Base-by-base conservation (phyloP, 1,139 yeast genomes). In the Candida sp. region DNA sequence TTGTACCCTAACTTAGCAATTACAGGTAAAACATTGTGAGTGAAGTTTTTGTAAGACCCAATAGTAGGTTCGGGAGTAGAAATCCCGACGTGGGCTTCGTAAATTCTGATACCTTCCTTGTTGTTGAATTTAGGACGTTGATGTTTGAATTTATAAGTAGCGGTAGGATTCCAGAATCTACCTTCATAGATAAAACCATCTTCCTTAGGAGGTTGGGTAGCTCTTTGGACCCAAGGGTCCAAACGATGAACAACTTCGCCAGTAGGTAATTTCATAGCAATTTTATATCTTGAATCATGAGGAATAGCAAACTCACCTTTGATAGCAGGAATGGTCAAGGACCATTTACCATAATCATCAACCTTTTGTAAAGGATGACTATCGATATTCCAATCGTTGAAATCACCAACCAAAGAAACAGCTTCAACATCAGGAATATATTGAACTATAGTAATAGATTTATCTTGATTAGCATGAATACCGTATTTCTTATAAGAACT, bases 71-170 rank as follows among this genome's bases (percentile, higher is more conserved):
- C 95, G 2, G 96, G 91, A 2, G 96, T 82, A 0, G 97, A 90
- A 49, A 93, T 93, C 33, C 99, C 99, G 22, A 93, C 84, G 60
- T 93, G 99, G 33, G 97, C 97, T 66, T 93, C 99, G 64, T 93
- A 93, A 44, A 93, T 87, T 60, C 87, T 83, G 52, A 90, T 70
- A 4, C 77, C 78, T 27, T 86, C 83, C 5, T 58, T 55, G 39
- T 57, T 55, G 36, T 64, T 55, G 41, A 77, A 65, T 11, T 53
- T 54, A 0, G 96, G 96, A 51, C 93, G 74, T 29, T 63, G 47
- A 62, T 89, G 66, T 61, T 83, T 77, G 68, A 88, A 88, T 35
- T 60, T 50, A 63, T 91, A 90, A 9, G 56, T 51, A 3, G 64
- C 52, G 2, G 57, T 52, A 1, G 97, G 97, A 60, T 91, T 87